Base-by-base conservation (phyloP, 1,284 basidiomycete genomes). In the Earliella scabrosa region DNA sequence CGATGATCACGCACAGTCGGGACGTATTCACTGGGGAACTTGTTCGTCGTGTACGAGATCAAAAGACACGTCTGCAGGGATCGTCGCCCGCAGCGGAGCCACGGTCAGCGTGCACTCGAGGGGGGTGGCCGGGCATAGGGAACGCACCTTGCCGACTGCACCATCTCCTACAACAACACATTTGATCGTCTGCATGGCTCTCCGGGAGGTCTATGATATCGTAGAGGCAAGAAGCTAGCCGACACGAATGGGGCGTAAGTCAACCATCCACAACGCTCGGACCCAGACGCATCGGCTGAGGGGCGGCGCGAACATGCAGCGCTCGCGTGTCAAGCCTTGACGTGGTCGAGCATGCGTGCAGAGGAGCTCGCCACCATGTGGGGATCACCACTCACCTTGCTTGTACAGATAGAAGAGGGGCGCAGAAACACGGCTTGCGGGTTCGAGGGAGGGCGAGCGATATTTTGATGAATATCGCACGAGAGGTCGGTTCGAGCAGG, bases 21-120 rank as follows among this genome's bases (percentile, higher is more conserved):
- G 50, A 99, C 97, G 79, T 99, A 98, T 86, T 99, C 97, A 75
- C 92, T 95, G 44, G 93, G 94, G 77, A 97, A 96, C 76, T 95
- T 94, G 88, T 99, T 99, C 72, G 97, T 99, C 45, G 97, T 99
- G 82, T 99, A 98, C 58, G 97, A 98, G 76, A 99, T 99, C 78
- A 99, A 83, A 65, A 99, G 84, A 83, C 97, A 99, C 48, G 97
- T 99, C 94, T 98, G 48, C 34, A 20, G 53, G 9, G 40, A 32
- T 35, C 29, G 49, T 39, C 18, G 44, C 26, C 20, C 24, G 29
- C 29, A 39, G 18, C 36, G 34, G 39, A 13, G 23, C 18, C 38
- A 21, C 21, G 32, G 52, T 31, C 35, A 32, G 32, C 52, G 53
- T 48, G 40, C 11, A 20, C 45, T 39, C 11, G 39, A 8, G 34